Conservation (phyloP, 352 stramenopile species). For the Pythium chondricola region DNA sequence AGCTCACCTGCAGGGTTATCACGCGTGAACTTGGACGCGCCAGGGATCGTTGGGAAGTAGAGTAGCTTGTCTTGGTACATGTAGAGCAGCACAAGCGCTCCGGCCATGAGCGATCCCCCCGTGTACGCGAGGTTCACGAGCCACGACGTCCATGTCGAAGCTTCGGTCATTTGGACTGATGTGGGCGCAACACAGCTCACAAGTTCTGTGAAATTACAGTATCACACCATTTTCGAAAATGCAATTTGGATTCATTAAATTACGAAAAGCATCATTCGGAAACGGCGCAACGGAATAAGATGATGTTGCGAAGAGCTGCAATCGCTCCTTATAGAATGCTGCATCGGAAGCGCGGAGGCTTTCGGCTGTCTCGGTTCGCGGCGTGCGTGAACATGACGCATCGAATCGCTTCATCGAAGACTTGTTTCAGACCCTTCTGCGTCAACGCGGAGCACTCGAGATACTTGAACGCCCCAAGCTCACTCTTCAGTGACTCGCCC, state of each 20-base stretch:
- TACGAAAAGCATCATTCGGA: slow-evolving; percentile 12
- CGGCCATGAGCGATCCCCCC: slow-evolving; percentile 45
- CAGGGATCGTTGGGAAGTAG: slow-evolving; percentile 78
- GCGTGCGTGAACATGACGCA: slow-evolving; percentile 82
- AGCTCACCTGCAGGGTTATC: slow-evolving; percentile 65
- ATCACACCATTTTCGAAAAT: neutral
- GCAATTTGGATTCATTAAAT: slow-evolving; percentile 20
- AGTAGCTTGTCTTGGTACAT: slow-evolving; percentile 78
- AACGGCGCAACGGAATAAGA: slow-evolving; percentile 6
- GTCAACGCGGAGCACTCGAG: slow-evolving; percentile 92
- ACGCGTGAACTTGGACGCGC: slow-evolving; percentile 69
- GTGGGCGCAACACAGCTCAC: too few relatives aligned
- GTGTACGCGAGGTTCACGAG: slow-evolving; percentile 58
- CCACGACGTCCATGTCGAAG: slow-evolving; percentile 41
- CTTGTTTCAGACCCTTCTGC: slow-evolving; percentile 91
- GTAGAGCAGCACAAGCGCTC: slow-evolving; percentile 67
- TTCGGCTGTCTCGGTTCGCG: slow-evolving; percentile 14
- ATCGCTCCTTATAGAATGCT: slow-evolving; percentile 49
- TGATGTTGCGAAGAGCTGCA: neutral
- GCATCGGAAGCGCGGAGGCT: slow-evolving; percentile 27
- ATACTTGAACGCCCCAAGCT: slow-evolving; percentile 89
- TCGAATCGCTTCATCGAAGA: slow-evolving; percentile 92
- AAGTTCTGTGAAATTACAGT: too few relatives aligned
- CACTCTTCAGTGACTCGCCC: slow-evolving; percentile 83
- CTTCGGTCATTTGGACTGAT: slow-evolving; percentile 47